Evolutionary conservation across 2,329 filamentous ascomycete species (phyloP), one percentile per base, ranked within the genome.

Genomic region (Fusarium albidum): DNA sequence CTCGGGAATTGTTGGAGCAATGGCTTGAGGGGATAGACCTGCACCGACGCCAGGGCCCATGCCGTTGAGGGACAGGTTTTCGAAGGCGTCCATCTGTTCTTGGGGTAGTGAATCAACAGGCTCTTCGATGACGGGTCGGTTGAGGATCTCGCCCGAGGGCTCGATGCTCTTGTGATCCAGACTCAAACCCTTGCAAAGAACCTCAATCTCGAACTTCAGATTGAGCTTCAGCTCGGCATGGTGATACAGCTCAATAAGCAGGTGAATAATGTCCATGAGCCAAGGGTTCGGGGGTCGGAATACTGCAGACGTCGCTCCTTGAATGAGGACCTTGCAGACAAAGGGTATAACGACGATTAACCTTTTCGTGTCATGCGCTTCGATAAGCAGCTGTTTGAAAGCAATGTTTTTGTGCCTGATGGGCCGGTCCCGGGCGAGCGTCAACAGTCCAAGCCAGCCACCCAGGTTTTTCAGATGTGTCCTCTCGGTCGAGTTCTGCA

Each of bases 191-290:
- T 96, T 96, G 79, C 93, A 99, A 18, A 99, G 82, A 21, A 99
- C 93, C 73, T 99, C 95, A 52, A 99, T 98, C 73, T 99, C 95
- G 66, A 99, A 99, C 68, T 98, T 99, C 44, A 96, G 87, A 64
- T 98, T 98, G 31, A 99, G 83, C 72, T 98, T 98, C 49, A 99
- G 79, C 65, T 97, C 94, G 12, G 91, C 92, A 67, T 90, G 90
- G 68, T 96, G 89, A 68, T 99, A 99, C 5, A 99, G 82, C 69
- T 99, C 96, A 66, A 96, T 91, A 29, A 99, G 82, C 8, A 98
- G 80, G 59, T 91, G 85, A 49, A 99, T 86, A 47, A 99, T 95
- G 67, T 99, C 95, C 90, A 97, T 96, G 37, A 97, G 74, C 95
- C 95, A 99, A 2, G 95, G 95, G 66, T 99, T 99, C 2, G 95